Evolutionary conservation across 768 basidiomycete species (phyloP), one percentile per base, ranked within the genome.

Genomic region (Dacryopinax spathularia): DNA sequence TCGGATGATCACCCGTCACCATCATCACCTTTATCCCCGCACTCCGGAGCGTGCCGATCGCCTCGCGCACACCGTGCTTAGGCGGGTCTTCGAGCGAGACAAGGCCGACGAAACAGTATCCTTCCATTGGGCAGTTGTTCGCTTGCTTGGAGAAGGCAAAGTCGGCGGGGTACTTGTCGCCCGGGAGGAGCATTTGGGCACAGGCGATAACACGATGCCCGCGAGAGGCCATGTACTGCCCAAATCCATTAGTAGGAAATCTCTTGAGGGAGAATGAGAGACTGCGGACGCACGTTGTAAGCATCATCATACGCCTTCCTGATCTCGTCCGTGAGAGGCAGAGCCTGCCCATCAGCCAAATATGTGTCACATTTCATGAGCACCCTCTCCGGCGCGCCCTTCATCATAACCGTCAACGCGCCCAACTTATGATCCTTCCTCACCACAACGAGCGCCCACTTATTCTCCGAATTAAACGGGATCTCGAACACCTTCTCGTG

Each of bases 131-230:
- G 70, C 82, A 85, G 61, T 79, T 77, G 29, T 69, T 74, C 33
- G 82, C 82, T 33, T 74, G 81, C 68, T 78, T 83, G 9, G 82
- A 80, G 73, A 87, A 87, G 1, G 75, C 68, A 64, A 79, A 77
- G 64, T 76, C 73, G 9, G 64, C 66, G 2, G 80, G 77, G 68
- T 82, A 86, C 66, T 75, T 64, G 27, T 79, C 76, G 35, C 75
- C 76, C 1, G 80, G 76, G 59, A 86, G 80, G 18, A 84, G 78
- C 18, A 72, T 70, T 67, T 85, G 84, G 1, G 85, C 85, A 69
- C 84, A 85, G n/a, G 83, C 85, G 63, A 87, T 87, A 44, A 85
- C 85, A 39, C 85, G 82, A 69, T 87, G 85, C 18, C 85, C 85
- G 65, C 85, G 77, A n/a, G 84, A 85, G 0, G 85, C 84, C 85